Base-by-base conservation (phyloP, 768 basidiomycete genomes). In the Collybia sordida region DNA sequence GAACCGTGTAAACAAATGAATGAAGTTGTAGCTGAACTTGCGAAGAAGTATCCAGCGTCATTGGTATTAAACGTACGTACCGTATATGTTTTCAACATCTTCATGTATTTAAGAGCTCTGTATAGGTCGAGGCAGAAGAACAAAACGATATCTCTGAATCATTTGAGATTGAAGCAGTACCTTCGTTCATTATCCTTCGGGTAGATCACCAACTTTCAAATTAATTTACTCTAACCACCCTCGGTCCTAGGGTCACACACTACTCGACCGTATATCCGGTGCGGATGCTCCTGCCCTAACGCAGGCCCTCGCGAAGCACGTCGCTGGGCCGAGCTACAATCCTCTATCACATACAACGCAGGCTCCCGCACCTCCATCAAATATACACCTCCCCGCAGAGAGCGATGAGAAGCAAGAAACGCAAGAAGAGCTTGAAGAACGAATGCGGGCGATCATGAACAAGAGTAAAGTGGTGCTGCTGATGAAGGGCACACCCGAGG, bases 141-240 rank as follows among this genome's bases (percentile, higher is more conserved):
- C 83, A 90, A 53, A 59, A 74, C 12, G 93, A 95, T 42, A 94
- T 99, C 50, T 76, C 93, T 4, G 94, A 97, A 59, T 91, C 90
- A 9, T 98, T 98, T 61, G 87, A 92, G 6, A 82, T 99, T 52
- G 85, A 93, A 58, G 82, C 88, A 17, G 97, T 98, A 9, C 97
- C 97, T 0, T 71, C 85, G 0, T 87, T 93, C 60, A 64, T 98
- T 42, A 67, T 99, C 47, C 81, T 99, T 17, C 75, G 84, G 55
- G 96, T 95, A 54, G 40, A 81, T 59, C 36, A 46, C 8, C 14
- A 12, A 14, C 11, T 31, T 11, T 11, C 31, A 31, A 14, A 31
- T 31, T 11, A 11, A 31, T 31, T 14, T 14, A 11, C 6, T 21
- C 9, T 31, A 6, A 19, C 14, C 6, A 18, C 18, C 36, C 2